Evolutionary conservation across 176 grass and related monocot genomes (phyloP).

Genomic region (Chloris gayana): DNA sequence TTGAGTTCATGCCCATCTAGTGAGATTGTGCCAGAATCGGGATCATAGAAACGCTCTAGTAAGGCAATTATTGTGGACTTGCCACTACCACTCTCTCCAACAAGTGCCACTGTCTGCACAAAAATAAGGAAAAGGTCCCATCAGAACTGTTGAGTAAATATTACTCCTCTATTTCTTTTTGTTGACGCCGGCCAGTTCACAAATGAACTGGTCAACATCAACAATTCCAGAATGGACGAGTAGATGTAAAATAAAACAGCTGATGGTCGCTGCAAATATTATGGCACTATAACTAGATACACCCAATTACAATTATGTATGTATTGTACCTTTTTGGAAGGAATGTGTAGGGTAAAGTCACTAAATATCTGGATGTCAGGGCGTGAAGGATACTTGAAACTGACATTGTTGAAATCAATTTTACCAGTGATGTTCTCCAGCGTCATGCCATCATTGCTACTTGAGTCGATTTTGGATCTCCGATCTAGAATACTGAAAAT

Average conservation of each 20-base stretch:
- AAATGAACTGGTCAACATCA: not conserved
- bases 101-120: constrained; percentile 71
- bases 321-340: constrained; percentile 63
- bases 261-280: not conserved
- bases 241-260: not conserved
- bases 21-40: constrained; percentile 58
- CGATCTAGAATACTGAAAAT: constrained; percentile 68
- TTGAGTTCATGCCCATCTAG: constrained; percentile 57
- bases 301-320: too few species aligned
- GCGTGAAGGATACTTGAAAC: constrained; percentile 70
- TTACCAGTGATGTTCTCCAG: constrained; percentile 47
- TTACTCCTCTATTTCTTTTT: too few species aligned
- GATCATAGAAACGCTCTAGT: constrained; percentile 70
- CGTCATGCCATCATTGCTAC: constrained; percentile 30
- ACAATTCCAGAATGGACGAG: too few species aligned
- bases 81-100: constrained; percentile 78
- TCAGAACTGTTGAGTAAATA: constrained; percentile 5
- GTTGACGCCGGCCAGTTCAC: not conserved
- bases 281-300: too few species aligned
- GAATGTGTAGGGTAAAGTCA: constrained; percentile 56
- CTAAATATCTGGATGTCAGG: constrained; percentile 63
- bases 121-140: constrained; percentile 22
- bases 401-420: constrained; percentile 56
- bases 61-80: constrained; percentile 78
- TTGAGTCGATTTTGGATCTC: constrained; percentile 62